These are phyloP conservation scores for Mikania micrantha DNA, from an alignment of 129 eudicot genomes.

Conservation along the genomic window DNA sequence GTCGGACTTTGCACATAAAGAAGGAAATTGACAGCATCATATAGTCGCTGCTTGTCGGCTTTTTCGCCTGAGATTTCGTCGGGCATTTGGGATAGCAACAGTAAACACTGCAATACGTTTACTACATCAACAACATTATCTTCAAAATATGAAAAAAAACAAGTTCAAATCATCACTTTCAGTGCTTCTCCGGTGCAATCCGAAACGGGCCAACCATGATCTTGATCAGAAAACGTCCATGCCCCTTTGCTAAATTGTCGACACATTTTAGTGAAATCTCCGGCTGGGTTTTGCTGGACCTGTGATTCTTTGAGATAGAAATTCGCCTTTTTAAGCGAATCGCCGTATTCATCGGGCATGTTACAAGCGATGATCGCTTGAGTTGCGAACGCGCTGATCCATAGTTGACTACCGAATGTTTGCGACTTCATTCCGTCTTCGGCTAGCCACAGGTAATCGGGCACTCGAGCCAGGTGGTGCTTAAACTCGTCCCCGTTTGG, in stretches of 20 bases:
- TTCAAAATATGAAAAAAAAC: background rate
- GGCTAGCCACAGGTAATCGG: constrained; percentile 66
- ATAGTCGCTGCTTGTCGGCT: constrained; percentile 32
- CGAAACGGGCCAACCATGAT: constrained; percentile 64
- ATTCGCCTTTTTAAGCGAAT: constrained; percentile 56
- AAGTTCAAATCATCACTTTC: constrained; percentile 25
- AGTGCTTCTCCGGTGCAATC: constrained; percentile 65
- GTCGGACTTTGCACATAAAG: constrained; percentile 44
- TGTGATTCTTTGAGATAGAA: constrained; percentile 62
- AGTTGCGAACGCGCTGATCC: constrained; percentile 50
- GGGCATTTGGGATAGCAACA: constrained; percentile 50
- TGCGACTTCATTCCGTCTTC: constrained; percentile 83
- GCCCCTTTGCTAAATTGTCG: constrained; percentile 63
- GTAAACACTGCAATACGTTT: constrained; percentile 33
- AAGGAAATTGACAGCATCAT: constrained; percentile 47
- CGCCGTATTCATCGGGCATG: constrained; percentile 70
- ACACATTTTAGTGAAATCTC: constrained; percentile 48
- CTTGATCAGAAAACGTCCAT: constrained; percentile 75
- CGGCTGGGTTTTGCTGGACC: constrained; percentile 41
- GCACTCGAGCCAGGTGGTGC: constrained; percentile 56
- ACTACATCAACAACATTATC: background rate
- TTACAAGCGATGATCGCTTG: constrained; percentile 57
- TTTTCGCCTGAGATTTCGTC: constrained; percentile 45
- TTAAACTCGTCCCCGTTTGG: constrained; percentile 62
- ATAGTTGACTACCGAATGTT: constrained; percentile 60